Evolutionary conservation across 805 yeast species (phyloP), one percentile per base, ranked within the genome.

Genomic region (Suhomyces canberraensis): DNA sequence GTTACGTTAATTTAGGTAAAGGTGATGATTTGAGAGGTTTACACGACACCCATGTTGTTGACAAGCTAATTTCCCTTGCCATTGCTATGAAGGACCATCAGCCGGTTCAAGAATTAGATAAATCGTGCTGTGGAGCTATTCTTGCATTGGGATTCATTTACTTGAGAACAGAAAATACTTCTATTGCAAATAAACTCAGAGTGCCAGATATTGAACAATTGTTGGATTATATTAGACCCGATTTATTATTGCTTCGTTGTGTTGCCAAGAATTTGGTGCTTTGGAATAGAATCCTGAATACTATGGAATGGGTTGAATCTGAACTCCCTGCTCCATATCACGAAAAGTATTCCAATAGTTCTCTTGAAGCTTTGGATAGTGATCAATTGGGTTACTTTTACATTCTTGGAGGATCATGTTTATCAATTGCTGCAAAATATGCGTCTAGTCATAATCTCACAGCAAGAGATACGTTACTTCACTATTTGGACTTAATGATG

Each of bases 1-100:
- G 99, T 0, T 75, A 81, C 39, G 79, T 89, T 11, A 89, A 90
- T 50, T 57, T 89, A 20, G 96, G 95, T 0, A 75, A 77, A 38
- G 95, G 93, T 1, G 73, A 74, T 35, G 76, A 74, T 41, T 58
- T 82, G 33, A 64, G 73, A 32, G 80, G 80, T 0, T 57, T 78
- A 29, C 74, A 74, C 41, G 93, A 83, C 51, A 70, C 82, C 0
- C 79, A 73, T 47, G 73, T 84, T 4, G 75, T 79, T 16, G 88
- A 82, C 40, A 66, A 64, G 33, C 61, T 88, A 24, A 53, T 82
- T 28, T 64, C 78, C 0, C 62, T 77, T 38, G 86, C 88, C 0
- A 65, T 72, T 1, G 69, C 80, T 4, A 69, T 75, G 61, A 75
- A 76, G 42, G 91, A 83, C 58, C 74, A 74, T 16, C 86, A 81